Percentiles rank a stretch among this genome's conserved stretches.
phyloP scores from a whole-genome alignment of 148 eudicot species.

The Agrostemma githago region DNA sequence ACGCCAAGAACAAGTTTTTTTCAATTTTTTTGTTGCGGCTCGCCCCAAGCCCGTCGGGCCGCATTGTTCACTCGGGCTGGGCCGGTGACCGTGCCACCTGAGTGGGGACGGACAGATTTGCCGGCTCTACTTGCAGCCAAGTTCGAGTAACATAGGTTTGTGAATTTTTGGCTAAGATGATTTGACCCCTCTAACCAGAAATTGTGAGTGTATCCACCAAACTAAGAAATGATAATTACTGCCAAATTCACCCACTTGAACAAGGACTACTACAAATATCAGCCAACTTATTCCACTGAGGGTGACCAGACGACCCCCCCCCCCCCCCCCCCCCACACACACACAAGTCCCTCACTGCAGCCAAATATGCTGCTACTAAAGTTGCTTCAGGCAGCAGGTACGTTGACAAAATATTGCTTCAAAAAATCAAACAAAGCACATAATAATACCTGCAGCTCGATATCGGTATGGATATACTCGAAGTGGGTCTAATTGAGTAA shows the following conservation, averaged over 20 bases:
- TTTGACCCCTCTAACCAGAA: not conserved
- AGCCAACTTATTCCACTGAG: not conserved
- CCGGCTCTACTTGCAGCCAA: no score
- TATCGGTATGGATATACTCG: conserved; percentile 94
- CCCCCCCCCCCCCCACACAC: no score
- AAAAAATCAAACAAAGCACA: not conserved
- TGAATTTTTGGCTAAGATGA: not conserved
- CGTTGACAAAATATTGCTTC: not conserved
- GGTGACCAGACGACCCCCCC: no score
- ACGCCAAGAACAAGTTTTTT: no score
- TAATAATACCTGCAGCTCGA: conserved; percentile 82
- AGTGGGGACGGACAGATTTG: no score
- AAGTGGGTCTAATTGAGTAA: conserved; percentile 79
- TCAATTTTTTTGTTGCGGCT: no score
- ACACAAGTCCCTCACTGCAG: not conserved
- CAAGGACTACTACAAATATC: not conserved
- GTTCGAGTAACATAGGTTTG: no score
- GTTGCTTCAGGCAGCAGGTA: not conserved
- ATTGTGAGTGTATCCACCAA: not conserved
- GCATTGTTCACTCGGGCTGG: no score
- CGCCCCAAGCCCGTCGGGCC: no score
- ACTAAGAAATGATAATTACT: not conserved
- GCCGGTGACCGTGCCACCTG: no score
- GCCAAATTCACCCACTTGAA: conserved; percentile 2
- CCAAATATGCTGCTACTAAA: not conserved